Evolutionary conservation across 768 basidiomycete species (phyloP), one percentile per base, ranked within the genome.

Genomic region (Lactifluus volemus): DNA sequence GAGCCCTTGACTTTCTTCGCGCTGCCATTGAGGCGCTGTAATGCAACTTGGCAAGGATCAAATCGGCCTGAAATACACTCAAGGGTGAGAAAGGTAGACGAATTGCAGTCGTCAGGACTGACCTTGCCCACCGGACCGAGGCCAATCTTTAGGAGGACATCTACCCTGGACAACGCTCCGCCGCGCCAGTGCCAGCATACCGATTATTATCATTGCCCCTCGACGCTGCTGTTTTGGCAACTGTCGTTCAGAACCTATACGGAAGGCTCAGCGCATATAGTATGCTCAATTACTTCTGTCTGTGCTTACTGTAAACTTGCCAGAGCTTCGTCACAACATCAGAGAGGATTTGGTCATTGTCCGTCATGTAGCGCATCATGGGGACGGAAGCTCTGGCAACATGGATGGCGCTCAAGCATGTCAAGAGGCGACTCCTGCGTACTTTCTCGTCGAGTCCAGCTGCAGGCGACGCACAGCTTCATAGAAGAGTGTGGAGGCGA

Each of bases 1-100:
- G 94, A 98, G 4, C 95, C 96, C 78, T 99, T 99, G 62, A 99
- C 84, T 70, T 98, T 99, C 78, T 99, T 99, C 32, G 84, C 90
- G 66, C 90, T 95, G 2, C 97, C 97, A 52, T 92, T 92, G 9
- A 99, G 77, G 0, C 97, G 82, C 65, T 96, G 93, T 47, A 98
- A 75, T 0, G 94, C 93, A 53, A 98, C 49, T 91, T 81, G 0
- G 95, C 94, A 17, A 98, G 83, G 1, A 86, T 91, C 25, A 95
- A 78, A 70, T 99, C 97, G 8, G 81, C 75, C 95, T 98, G 65
- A 42, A 7, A 14, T 6, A 19, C 12, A 11, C 61, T 32, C 19
- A 53, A 44, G 4, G 49, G 66, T 44, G 17, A 55, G 25, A 38
- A 48, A 5, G 14, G 39, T 29, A 21, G n/a, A n/a, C n/a, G n/a